Base-by-base conservation (phyloP, 2,329 filamentous ascomycete genomes). In the Aspergillus arachidicola region DNA sequence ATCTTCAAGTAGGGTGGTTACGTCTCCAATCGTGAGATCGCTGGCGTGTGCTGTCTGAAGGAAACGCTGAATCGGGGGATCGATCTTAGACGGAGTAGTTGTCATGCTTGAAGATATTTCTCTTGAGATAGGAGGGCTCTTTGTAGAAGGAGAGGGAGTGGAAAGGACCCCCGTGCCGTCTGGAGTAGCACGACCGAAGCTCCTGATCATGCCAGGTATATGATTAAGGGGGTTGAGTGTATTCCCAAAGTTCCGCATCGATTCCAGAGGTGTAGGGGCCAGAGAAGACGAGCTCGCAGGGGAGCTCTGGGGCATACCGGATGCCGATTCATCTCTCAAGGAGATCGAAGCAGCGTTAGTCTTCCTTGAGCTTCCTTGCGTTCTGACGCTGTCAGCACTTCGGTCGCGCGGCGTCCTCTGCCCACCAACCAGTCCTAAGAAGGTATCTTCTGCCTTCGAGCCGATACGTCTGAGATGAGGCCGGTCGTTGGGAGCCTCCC, bases 161-260 rank as follows among this genome's bases (percentile, higher is more conserved):
- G 79, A 61, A 26, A 63, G 23, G 3, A 81, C 77, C 28, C 84
- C 79, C 11, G 77, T 76, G 10, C 81, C 71, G 51, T 81, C 77
- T 26, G 81, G 72, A 3, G 73, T 64, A 45, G 68, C 75, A 53
- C 80, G 78, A 30, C 92, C 91, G 70, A 96, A 94, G 0, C 89
- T 89, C 61, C 91, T 87, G 69, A 96, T 90, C 74, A 95, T 93
- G 38, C 88, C 85, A 10, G 90, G 88, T 58, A 96, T 86, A 58
- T 92, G 87, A 51, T 89, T 92, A 75, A 96, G 89, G 3, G 93
- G 93, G 71, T 96, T 96, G 38, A 96, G 82, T 0, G 90, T 89
- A 75, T 86, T 95, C 43, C 92, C 89, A 64, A 96, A 84, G 74
- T 86, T 94, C 60, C 91, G 88, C 82, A 96, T 89, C 14, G 92